Base-by-base conservation (phyloP, 352 stramenopile genomes). In the Phytophthora europaea region DNA sequence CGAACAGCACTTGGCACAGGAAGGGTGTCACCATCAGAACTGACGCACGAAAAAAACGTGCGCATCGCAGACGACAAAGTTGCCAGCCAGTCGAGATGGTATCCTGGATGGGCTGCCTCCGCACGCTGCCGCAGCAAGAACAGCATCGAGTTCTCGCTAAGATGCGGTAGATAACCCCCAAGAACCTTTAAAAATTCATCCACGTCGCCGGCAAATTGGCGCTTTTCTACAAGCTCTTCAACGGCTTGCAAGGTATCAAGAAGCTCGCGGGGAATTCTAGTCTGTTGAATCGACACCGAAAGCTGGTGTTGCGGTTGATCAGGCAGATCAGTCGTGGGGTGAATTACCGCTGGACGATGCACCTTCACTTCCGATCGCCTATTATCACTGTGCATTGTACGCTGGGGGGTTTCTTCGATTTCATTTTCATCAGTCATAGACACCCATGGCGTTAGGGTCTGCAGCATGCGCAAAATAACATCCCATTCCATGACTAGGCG, bases 391-490 rank as follows among this genome's bases (percentile, higher is more conserved):
- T 63, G 34, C 15, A 57, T 16, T 33, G 36, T 38, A 26, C 50
- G 61, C 23, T 72, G 66, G 28, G 71, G 75, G 56, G 51, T 33
- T 58, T 79, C 62, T 71, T 79, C 71, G 4, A 79, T 74, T 43
- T 68, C 61, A 57, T 72, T 70, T 43, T 90, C 75, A 45, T 89
- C 72, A 10, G 71, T 78, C 61, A 80, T 79, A 2, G 85, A 89
- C 10, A 96, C 72, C 89, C 89, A 96, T 45, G 89, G 84, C 0
- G 85, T 81, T 31, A 97, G 56, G 13, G 76, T 73, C 7, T 71
- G 69, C 22, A 97, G 80, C 77, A 95, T 95, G 4, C 87, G 85
- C 16, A 95, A 74, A 56, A 97, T 93, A 59, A 97, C 88, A 53
- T 94, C 88, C 90, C 90, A 97, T 68, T 97, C 90, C 48, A 95